A percentile compares a stretch with the other conserved stretches of the same genome.
phyloP scores from a whole-genome alignment of 805 yeast species.

The Scheffersomyces ergatensis region DNA sequence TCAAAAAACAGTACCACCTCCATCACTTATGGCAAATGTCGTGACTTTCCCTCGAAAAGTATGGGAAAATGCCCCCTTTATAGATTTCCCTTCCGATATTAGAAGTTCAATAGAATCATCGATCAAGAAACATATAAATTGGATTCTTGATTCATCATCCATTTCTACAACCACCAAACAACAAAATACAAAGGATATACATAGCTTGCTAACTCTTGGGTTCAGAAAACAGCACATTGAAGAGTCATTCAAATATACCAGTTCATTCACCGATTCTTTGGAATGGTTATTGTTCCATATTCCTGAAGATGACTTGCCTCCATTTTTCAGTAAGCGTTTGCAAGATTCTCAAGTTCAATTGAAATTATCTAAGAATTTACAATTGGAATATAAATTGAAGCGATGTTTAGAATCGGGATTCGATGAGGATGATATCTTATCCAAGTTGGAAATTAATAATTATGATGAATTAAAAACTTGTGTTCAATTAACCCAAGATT shows the following conservation, averaged over 20 bases:
- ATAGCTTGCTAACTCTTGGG: constrained; percentile 42
- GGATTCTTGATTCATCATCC: constrained; percentile 31
- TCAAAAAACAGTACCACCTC: neutral
- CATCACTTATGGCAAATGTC: neutral
- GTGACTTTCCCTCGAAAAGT: constrained; percentile 49
- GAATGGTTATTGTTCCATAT: constrained; percentile 84
- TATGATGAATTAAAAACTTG: constrained; percentile 52
- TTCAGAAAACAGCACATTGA: constrained; percentile 66
- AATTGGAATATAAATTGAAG: constrained; percentile 55
- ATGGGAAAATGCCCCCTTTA: constrained; percentile 69
- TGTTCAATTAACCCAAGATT: constrained; percentile 39
- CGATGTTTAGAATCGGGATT: constrained; percentile 67
- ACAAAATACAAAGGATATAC: constrained; percentile 5
- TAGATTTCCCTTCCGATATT: constrained; percentile 65
- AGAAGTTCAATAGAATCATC: constrained; percentile 63
- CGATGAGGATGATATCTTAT: constrained; percentile 60
- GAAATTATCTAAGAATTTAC: constrained; percentile 52
- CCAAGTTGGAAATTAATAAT: constrained; percentile 39
- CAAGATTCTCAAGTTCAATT: constrained; percentile 58
- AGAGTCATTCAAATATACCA: constrained; percentile 67
- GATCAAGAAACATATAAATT: constrained; percentile 54
- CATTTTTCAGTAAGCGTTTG: constrained; percentile 52
- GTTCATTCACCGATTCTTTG: constrained; percentile 48
- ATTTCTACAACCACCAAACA: constrained; percentile 3
- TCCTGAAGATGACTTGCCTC: constrained; percentile 92